A percentile compares a stretch with the other conserved stretches of the same genome.
Evolutionary conservation across 2,329 filamentous ascomycete species (phyloP).

Genomic region (Leptosphaerulina australis): DNA sequence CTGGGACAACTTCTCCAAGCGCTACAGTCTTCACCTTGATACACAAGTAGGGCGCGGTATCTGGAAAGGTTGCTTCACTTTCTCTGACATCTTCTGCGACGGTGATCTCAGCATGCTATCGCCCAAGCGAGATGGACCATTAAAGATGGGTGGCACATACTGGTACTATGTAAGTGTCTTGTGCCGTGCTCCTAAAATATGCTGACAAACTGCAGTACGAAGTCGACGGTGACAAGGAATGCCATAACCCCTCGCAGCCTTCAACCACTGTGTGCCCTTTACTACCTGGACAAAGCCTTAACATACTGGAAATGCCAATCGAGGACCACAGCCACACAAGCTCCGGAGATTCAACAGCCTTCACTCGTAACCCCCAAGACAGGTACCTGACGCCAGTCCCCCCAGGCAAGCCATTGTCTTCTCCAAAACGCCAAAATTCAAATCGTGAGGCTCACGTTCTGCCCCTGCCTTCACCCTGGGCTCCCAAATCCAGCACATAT

Average conservation of each 20-base stretch:
- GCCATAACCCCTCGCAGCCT: constrained; percentile 72
- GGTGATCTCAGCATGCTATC: constrained; percentile 62
- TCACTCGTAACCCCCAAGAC: constrained; percentile 78
- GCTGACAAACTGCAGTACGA: constrained; percentile 68
- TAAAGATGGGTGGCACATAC: constrained; percentile 92
- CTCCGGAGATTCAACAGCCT: constrained; percentile 69
- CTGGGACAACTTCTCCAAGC: constrained; percentile 89
- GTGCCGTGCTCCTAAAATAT: constrained; percentile 1
- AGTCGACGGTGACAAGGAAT: constrained; percentile 79
- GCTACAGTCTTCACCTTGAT: constrained; percentile 83
- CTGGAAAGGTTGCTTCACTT: constrained; percentile 88
- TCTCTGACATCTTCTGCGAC: constrained; percentile 84
- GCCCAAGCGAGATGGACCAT: constrained; percentile 72
- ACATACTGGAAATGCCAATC: constrained; percentile 79
- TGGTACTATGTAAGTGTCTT: constrained; percentile 83
- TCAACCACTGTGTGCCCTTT: constrained; percentile 82
- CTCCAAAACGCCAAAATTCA: constrained; percentile 25
- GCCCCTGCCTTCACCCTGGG: constrained; percentile 30
- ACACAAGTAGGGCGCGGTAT: constrained; percentile 72
- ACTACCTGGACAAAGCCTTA: constrained; percentile 85
- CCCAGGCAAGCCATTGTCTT: constrained; percentile 31
- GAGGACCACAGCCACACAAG: constrained; percentile 68
- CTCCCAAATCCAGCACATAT: constrained; percentile 40
- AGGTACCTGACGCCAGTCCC: constrained; percentile 74
- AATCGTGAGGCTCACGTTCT: constrained; percentile 25